Evolutionary conservation across 2,329 filamentous ascomycete species (phyloP), one percentile per base, ranked within the genome.

Genomic region (Daldinia sp.): DNA sequence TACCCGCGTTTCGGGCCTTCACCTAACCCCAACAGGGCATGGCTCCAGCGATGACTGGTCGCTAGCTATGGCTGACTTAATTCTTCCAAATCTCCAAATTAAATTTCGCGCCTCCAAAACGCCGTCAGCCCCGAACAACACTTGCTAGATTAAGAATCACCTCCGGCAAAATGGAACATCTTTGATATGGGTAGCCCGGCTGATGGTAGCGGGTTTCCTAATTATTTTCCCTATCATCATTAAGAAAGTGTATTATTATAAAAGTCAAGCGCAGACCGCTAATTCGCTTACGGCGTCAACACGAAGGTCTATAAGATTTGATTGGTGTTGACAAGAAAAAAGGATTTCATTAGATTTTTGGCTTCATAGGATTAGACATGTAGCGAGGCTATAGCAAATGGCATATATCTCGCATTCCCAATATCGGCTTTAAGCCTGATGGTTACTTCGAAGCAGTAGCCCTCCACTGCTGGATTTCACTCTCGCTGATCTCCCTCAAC

Each of bases 401-500:
- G 2, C 15, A 9, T 4, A n/a, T 2, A 50, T 15, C 26, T 30
- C 46, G 1, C 15, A 30, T 30, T 18, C 23, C 3, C 15, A 28
- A 48, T n/a, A 15, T 57, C 39, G 2, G 23, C n/a, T 9, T 26
- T 33, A 54, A 26, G 6, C 23, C 48, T 10, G 7, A 23, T 23
- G 20, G 6, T 35, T 61, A 26, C 63, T 64, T 64, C 23, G 67
- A 67, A 26, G 69, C 66, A 7, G 37, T 72, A 4, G 69, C 44
- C 42, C 71, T 68, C 86, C 90, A 93, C 70, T 89, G 84, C 75
- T 85, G 79, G 57, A 93, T 79, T 79, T 95, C 93, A 23, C 82
- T 75, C 82, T 90, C 85, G 28, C 82, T 88, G 57, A 97, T 82
- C 79, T 96, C 90, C 69, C 93, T 86, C 77, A 97, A 77, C 79